Base-by-base conservation (phyloP, 2,329 filamentous ascomycete species). In the Thermoascus crustaceus region DNA sequence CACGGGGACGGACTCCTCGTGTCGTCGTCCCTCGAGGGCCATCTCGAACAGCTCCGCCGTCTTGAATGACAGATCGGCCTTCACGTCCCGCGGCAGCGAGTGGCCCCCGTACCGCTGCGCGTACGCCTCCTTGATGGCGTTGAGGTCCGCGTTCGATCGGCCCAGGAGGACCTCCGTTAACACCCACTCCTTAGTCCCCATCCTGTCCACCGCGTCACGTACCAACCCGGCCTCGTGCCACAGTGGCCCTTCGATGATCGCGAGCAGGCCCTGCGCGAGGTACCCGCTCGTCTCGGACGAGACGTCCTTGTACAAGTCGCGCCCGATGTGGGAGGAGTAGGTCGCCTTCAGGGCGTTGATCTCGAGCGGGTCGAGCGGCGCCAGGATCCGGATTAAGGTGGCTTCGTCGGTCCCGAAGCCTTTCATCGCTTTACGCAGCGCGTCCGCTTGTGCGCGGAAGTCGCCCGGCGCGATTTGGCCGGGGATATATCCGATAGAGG, bases 371-470 rank as follows among this genome's bases (percentile, higher is more conserved):
- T 93, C 85, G 43, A 87, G 80, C 46, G 71, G 75, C 2, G 81
- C 66, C 6, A 96, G 67, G 3, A 80, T 66, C 2, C 69, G 66
- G 44, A 94, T 88, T 10, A 96, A 66, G 0, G 73, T 61, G 50
- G 78, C 81, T 58, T 95, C 88, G 51, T 96, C 78, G 0, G 88
- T 95, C 21, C 88, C 89, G 43, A 94, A 85, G 0, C 87, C 87
- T 61, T 94, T 94, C 86, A 95, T 94, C 2, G 89, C 85, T 47
- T 74, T 74, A 35, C 85, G 77, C 14, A 94, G 67, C 3, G 70
- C 75, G 38, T 86, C 75, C 0, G 85, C 82, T 48, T 91, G 79
- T 8, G 68, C 64, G 3, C 66, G 71, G 31, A 77, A 80, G 44
- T 94, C 79, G 11, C 72, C 67, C 19, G 75, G 70, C 27, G 85